These are phyloP conservation scores for Amylocystis lapponica DNA, from an alignment of 768 basidiomycete genomes.

Conservation along the genomic window DNA sequence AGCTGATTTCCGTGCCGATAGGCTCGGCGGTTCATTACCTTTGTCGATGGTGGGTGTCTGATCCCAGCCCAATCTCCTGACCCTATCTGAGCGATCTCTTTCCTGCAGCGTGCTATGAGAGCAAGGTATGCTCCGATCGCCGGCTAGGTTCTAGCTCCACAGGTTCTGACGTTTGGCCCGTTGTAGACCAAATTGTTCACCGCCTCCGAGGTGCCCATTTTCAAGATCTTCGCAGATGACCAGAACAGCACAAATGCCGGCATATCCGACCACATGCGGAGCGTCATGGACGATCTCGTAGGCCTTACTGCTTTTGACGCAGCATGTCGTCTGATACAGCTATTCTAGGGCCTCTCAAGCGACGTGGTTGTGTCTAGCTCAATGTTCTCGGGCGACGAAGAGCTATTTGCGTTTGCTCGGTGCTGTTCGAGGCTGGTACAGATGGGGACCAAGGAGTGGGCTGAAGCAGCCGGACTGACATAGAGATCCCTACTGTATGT, in stretches of 20 bases:
- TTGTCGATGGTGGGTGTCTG: slow-evolving; percentile 73
- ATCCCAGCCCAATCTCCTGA: neutral
- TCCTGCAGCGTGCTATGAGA: slow-evolving; percentile 93
- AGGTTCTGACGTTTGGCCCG: neutral
- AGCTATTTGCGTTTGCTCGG: slow-evolving; percentile 94
- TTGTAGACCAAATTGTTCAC: slow-evolving; percentile 82
- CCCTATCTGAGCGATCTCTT: neutral
- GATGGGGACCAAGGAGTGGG: slow-evolving; percentile 91
- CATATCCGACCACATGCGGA: slow-evolving; percentile 82
- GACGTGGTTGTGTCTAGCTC: slow-evolving; percentile 77
- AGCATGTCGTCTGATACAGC: slow-evolving; percentile 2
- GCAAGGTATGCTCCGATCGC: slow-evolving; percentile 45
- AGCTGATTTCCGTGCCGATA: slow-evolving; percentile 22
- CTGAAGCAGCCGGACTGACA: slow-evolving; percentile 35
- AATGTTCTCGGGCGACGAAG: slow-evolving; percentile 95
- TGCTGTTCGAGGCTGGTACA: slow-evolving; percentile 84
- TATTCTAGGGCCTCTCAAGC: slow-evolving; percentile 63
- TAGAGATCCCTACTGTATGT: no score
- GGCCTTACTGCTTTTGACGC: slow-evolving; percentile 13
- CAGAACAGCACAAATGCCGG: slow-evolving; percentile 29
- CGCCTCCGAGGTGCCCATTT: slow-evolving; percentile 89
- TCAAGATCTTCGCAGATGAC: slow-evolving; percentile 83
- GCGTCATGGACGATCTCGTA: slow-evolving; percentile 94
- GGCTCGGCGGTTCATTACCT: slow-evolving; percentile 96
- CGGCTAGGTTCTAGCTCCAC: neutral